Evolutionary conservation across 768 basidiomycete genomes (phyloP), one percentile per base, ranked within the genome.

Genomic region (Tulasnella sp.): DNA sequence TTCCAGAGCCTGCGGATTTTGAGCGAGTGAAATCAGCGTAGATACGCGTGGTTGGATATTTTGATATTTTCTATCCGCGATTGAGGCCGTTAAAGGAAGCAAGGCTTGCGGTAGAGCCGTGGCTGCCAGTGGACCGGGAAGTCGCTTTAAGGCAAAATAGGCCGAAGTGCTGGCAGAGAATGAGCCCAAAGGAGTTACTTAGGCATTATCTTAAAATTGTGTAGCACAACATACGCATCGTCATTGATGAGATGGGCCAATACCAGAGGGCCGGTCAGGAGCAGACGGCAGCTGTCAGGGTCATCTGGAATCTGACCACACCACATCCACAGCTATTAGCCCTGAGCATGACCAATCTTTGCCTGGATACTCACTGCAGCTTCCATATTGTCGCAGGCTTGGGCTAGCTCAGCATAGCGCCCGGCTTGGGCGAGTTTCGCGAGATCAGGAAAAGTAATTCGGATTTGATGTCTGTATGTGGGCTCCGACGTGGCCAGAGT

Each of bases 201-300:
- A 51, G 51, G 37, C 9, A 67, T 35, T 10, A 26, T 55, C 20
- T 48, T 7, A 18, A 42, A 37, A 26, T 40, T 42, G 73, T 29
- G 10, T 44, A 40, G 44, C 39, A 51, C 48, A 23, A 84, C 91
- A 82, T 81, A 91, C 92, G 90, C 81, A 78, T 92, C 87, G 80
- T 93, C 89, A 55, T 87, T 77, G 61, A 90, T 90, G 61, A 93
- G 85, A 83, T 92, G 91, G 5, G 88, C 87, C 16, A 93, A 86
- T 29, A 91, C 88, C 42, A 93, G 84, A 18, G 91, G 91, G 4
- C 87, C 86, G 15, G 87, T 86, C 44, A 91, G 81, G 46, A 91
- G 84, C 26, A 93, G 81, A 67, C 89, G 87, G 44, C 85, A 86
- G 51, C 82, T 82, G 69, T 85, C 73, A 35, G 70, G 26, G 23